Evolutionary conservation across 176 grass and related monocot genomes (phyloP).

Genomic region (Thinopyrum elongatum): DNA sequence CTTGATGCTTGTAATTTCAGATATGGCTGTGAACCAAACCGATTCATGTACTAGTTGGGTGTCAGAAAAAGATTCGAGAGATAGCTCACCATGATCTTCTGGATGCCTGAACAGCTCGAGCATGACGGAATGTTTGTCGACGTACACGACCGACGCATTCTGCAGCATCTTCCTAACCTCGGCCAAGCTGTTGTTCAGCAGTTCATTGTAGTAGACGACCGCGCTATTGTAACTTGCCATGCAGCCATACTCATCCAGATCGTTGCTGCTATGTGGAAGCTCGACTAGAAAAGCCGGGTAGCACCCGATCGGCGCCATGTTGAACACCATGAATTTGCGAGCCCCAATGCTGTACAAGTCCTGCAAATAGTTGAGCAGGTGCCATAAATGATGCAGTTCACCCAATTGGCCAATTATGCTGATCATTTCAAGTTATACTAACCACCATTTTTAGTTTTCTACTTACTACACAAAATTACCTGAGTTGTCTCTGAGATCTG

Average conservation of each 20-base stretch:
- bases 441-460: too few relatives aligned
- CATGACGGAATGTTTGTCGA: slow-evolving; percentile 42
- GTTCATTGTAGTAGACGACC: slow-evolving; percentile 54
- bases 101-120: slow-evolving; percentile 69
- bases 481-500: slow-evolving; percentile 63
- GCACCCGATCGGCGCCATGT: slow-evolving; percentile 68
- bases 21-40: not conserved
- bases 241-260: slow-evolving; percentile 63
- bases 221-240: slow-evolving; percentile 48
- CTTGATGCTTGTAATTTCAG: not conserved
- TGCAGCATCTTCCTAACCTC: slow-evolving; percentile 29
- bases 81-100: slow-evolving; percentile 40
- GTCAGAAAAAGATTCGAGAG: not conserved
- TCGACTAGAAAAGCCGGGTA: slow-evolving; percentile 59
- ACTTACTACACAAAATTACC: not conserved
- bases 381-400: not conserved
- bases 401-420: not conserved
- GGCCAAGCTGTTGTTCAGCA: slow-evolving; percentile 43
- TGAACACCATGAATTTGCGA: slow-evolving; percentile 58
- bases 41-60: not conserved
- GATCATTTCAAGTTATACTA: not conserved
- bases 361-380: not conserved
- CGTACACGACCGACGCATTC: slow-evolving; percentile 35
- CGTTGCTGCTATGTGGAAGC: slow-evolving; percentile 27
- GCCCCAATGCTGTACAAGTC: slow-evolving; percentile 58